Percentiles rank a stretch among this genome's conserved stretches.
These are phyloP conservation scores for Trichoderma sp. DNA, from an alignment of 2,329 filamentous ascomycete species.

Conservation along the genomic window DNA sequence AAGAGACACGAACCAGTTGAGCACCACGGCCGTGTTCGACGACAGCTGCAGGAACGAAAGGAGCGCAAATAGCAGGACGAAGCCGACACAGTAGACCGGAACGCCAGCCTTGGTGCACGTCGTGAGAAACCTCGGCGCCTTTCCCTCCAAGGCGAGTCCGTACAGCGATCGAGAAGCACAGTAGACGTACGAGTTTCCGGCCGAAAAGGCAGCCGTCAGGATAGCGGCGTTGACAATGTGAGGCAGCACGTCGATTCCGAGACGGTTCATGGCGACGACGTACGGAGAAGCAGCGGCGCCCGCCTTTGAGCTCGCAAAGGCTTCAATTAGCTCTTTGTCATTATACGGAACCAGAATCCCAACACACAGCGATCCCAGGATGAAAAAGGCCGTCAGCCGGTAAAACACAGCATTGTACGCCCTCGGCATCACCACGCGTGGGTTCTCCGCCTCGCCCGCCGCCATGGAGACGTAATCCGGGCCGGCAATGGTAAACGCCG, in stretches of 20 bases:
- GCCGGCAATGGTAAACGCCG: conserved; percentile 65
- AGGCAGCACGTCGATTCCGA: conserved; percentile 62
- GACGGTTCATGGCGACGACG: conserved; percentile 66
- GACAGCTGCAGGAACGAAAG: conserved; percentile 73
- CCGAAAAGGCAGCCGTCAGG: conserved; percentile 63
- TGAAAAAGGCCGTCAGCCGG: conserved; percentile 72
- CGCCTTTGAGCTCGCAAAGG: conserved; percentile 56
- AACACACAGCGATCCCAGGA: conserved; percentile 69
- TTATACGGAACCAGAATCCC: conserved; percentile 71
- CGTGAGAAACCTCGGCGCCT: conserved; percentile 60
- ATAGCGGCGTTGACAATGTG: conserved; percentile 73
- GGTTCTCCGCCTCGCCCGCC: conserved; percentile 70
- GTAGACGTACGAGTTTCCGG: conserved; percentile 64
- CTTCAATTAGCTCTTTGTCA: conserved; percentile 58
- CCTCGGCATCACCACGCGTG: conserved; percentile 65
- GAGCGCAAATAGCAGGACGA: conserved; percentile 66
- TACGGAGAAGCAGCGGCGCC: conserved; percentile 69
- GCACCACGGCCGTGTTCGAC: conserved; percentile 61
- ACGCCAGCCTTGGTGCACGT: conserved; percentile 64
- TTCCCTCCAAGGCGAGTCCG: conserved; percentile 65
- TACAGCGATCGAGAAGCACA: conserved; percentile 68
- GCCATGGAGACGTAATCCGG: conserved; percentile 68
- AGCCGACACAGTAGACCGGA: conserved; percentile 68
- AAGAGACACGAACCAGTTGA: conserved; percentile 68
- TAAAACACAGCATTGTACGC: conserved; percentile 80